Evolutionary conservation across 1,284 basidiomycete species (phyloP), one percentile per base, ranked within the genome.

Genomic region (Leccinum griseonigrum): DNA sequence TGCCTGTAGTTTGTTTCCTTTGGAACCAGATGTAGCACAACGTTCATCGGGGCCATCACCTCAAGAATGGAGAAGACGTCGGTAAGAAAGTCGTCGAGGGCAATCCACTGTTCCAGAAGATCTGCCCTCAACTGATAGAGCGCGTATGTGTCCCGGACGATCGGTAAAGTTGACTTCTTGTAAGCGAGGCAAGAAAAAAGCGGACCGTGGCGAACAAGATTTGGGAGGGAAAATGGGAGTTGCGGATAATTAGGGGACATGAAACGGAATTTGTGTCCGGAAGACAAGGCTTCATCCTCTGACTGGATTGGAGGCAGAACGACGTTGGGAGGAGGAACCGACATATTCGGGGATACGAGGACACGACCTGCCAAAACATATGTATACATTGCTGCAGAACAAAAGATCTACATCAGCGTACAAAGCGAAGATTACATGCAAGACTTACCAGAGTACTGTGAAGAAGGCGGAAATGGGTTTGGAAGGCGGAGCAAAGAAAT

Each of bases 131-230:
- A 5, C 16, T 58, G 46, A 18, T 58, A 63, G 32, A 61, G 43
- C 3, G 8, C 4, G 10, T 54, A 5, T 11, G 13, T 11, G 10
- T 18, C 11, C 36, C 36, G 28, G 1, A 13, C 9, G 8, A 52
- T 52, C 8, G 14, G 50, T 52, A 52, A 8, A n/a, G 28, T 52
- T n/a, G 50, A 16, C 26, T 61, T 48, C 7, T 13, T 46, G 26
- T 61, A 61, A 10, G n/a, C 31, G 1, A 63, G 62, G 43, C 62
- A 63, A n/a, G 62, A 63, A 18, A 63, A 63, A 7, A 61, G 56
- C 6, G 53, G 56, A 16, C 60, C 38, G 6, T 46, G 36, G 3
- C 2, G 14, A 36, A 61, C 16, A 32, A 9, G 18, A 13, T 51
- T 5, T 4, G 2, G 10, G 4, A 63, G 56, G 32, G 53, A 55